Base-by-base conservation (phyloP, 257 asterid genomes). In the Solanum infundibuliforme region DNA sequence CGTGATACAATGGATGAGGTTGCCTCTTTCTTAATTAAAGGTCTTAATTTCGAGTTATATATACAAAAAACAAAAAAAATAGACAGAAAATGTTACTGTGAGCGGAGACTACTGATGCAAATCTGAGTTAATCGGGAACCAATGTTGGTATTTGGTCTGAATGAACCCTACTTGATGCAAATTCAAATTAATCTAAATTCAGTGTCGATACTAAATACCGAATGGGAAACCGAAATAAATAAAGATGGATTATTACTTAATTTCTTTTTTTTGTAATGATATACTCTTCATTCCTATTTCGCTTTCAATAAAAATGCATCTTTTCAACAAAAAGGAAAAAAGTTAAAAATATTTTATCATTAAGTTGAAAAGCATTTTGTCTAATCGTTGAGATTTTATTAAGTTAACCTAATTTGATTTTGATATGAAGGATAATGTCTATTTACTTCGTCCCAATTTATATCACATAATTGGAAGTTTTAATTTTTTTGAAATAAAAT, bases 171-270 rank as follows among this genome's bases (percentile, higher is more conserved):
- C 1, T 2, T 62, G 14, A 1, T 4, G 3, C 31, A 1, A 62
- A 10, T 62, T 9, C 6, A 0, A 62, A 23, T 23, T 62, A 62
- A n/a, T 9, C 1, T 0, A 23, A 23, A 4, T 62, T 1, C 0
- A 4, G 0, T 21, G 11, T 1, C 4, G 1, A 0, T 21, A 8
- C 2, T 9, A 0, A 18, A 60, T 2, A 60, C 3, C 1, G 21
- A 13, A 48, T 8, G 5, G 3, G 0, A 60, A 62, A 62, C 12
- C 13, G 0, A 62, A 62, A 9, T 10, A 23, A 62, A 62, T 4
- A 21, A 4, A 60, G 69, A 62, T 23, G 29, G 3, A 62, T 69
- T 3, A 31, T 69, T 69, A 16, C 38, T 69, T 31, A 29, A 69
- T 27, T 13, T 62, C 7, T 9, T 23, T 29, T 23, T 29, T 5